phyloP scores from a whole-genome alignment of 1,139 yeast species.

The Saccharomyces hybrid region DNA sequence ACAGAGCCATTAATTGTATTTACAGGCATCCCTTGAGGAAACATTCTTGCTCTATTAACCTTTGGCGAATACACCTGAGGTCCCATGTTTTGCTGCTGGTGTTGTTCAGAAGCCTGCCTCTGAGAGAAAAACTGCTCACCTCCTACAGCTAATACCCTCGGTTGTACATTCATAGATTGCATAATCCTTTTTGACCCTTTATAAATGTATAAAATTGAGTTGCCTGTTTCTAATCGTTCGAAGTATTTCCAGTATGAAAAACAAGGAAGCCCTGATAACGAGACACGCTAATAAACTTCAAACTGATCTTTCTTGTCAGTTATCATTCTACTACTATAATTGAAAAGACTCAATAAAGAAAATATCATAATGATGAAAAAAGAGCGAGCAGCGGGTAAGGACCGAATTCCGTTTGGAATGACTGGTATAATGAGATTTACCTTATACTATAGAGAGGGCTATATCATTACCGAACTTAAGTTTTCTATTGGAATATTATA shows the following conservation, averaged over 20 bases:
- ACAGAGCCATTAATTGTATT: background rate
- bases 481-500: background rate
- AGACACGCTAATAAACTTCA: background rate
- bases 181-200: background rate
- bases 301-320: background rate
- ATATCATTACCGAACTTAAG: background rate
- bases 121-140: background rate
- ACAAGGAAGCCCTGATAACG: background rate
- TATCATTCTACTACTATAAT: background rate
- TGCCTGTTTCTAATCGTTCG: background rate
- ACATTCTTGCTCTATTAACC: background rate
- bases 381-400: background rate
- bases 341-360: background rate
- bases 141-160: background rate
- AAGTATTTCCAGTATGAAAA: background rate
- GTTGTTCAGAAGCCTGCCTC: background rate
- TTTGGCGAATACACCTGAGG: background rate
- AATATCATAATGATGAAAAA: background rate
- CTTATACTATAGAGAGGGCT: background rate
- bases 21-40: constrained; percentile 1
- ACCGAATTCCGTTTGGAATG: background rate
- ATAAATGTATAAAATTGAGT: background rate
- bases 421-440: background rate
- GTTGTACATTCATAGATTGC: constrained; percentile 1
- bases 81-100: background rate